Conservation (phyloP, 805 yeast species). For the Babjeviella inositovora region DNA sequence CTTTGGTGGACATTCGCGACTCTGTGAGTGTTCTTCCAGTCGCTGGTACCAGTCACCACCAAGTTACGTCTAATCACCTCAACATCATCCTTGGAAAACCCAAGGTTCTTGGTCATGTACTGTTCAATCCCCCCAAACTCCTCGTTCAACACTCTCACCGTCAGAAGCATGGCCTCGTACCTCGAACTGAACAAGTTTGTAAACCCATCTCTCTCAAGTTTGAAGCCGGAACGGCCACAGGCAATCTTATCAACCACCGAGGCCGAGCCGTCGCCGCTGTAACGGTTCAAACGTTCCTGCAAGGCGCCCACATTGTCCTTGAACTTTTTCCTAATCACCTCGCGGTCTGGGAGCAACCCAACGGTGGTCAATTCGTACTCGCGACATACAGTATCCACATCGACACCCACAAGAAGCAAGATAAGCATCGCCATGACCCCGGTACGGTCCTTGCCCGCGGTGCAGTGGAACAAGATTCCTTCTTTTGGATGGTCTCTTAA, state of each 20-base stretch:
- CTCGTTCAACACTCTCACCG: constrained; percentile 33
- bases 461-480: constrained; percentile 55
- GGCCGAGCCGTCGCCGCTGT: no score
- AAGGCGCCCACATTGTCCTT: constrained; percentile 13
- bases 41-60: no score
- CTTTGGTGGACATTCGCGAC: no score
- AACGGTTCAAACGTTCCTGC: constrained; percentile 7
- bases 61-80: constrained; percentile 14
- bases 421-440: constrained; percentile 61
- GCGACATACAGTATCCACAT: constrained; percentile 42
- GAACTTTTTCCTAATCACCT: constrained; percentile 17
- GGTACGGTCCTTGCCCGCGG: constrained; percentile 81
- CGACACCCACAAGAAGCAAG: constrained; percentile 48
- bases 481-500: constrained; percentile 36
- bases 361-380: constrained; percentile 66
- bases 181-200: constrained; percentile 43
- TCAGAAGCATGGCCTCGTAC: constrained; percentile 54
- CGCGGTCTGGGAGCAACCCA: constrained; percentile 40
- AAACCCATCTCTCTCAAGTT: constrained; percentile 34
- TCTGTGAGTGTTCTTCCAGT: no score
- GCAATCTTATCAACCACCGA: no score
- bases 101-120: constrained; percentile 27
- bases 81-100: constrained; percentile 27
- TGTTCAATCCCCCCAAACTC: constrained; percentile 37
- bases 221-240: no score